Evolutionary conservation across 2,329 filamentous ascomycete genomes (phyloP).

Genomic region (Aphanoascus verrucosus): DNA sequence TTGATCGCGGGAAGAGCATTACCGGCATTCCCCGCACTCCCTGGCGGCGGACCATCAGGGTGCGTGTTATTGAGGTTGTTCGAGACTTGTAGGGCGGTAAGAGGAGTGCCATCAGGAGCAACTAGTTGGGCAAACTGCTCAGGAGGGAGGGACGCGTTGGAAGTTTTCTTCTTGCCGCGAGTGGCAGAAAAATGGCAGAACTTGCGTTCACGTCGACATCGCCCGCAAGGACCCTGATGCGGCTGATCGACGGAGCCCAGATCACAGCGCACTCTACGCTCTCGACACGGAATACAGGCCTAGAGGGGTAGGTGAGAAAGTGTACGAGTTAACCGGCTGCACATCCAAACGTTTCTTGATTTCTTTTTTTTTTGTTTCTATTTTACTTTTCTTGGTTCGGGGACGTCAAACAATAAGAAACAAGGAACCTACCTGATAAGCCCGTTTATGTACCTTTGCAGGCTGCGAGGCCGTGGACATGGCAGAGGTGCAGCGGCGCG

Average conservation of each 20-base stretch:
- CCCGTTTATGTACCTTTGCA: slow-evolving; percentile 17
- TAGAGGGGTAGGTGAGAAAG: slow-evolving; percentile 1
- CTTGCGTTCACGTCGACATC: slow-evolving; percentile 19
- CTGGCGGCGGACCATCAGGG: background rate
- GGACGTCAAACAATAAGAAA: background rate
- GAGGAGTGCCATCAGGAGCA: slow-evolving; percentile 1
- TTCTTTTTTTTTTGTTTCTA: background rate
- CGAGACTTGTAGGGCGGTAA: background rate
- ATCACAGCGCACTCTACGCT: slow-evolving; percentile 18
- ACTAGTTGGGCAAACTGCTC: slow-evolving; percentile 6
- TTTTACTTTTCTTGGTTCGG: background rate
- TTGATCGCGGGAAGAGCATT: background rate
- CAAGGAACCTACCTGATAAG: slow-evolving; percentile 17
- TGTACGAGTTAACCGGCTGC: slow-evolving; percentile 5
- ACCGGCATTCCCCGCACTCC: background rate
- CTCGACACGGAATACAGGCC: slow-evolving; percentile 20
- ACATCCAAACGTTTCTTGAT: background rate
- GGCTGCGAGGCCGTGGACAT: slow-evolving; percentile 15
- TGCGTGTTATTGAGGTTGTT: background rate
- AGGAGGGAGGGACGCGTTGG: background rate
- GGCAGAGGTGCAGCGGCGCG: background rate
- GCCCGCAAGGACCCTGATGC: slow-evolving; percentile 17
- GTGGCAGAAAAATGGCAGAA: slow-evolving; percentile 19
- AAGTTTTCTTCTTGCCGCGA: slow-evolving; percentile 17
- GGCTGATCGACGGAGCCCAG: slow-evolving; percentile 18